phyloP scores from a whole-genome alignment of 306 rosid species.

The Begonia peltatifolia region DNA sequence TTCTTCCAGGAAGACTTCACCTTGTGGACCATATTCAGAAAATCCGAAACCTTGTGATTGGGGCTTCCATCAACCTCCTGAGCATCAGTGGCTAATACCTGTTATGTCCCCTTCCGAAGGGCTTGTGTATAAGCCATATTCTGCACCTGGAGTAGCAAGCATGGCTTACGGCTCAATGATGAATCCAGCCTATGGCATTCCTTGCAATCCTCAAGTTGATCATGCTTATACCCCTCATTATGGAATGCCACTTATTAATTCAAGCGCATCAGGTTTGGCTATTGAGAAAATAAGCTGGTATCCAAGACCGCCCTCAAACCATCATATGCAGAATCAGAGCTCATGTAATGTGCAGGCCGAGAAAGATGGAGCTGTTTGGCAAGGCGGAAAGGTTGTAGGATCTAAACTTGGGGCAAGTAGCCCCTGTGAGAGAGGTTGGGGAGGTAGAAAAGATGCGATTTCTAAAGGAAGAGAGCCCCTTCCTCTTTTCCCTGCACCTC shows the following conservation, averaged over 20 bases:
- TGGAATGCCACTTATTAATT: constrained; percentile 46
- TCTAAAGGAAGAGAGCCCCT: constrained; percentile 29
- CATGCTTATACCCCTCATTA: constrained; percentile 51
- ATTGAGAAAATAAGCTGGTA: constrained; percentile 39
- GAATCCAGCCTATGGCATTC: constrained; percentile 50
- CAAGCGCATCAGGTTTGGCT: constrained; percentile 38
- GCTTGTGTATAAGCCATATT: constrained; percentile 83
- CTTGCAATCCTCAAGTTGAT: constrained; percentile 26
- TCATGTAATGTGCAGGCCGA: constrained; percentile 26
- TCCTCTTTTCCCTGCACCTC: constrained; percentile 11
- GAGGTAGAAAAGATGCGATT: not conserved
- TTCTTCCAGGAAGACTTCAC: constrained; percentile 27
- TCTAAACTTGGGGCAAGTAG: constrained; percentile 45
- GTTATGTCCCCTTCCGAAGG: constrained; percentile 90
- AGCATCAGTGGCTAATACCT: constrained; percentile 78
- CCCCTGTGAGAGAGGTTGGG: constrained; percentile 30
- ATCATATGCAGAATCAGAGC: constrained; percentile 21
- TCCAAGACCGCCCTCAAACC: constrained; percentile 20
- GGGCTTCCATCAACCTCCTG: constrained; percentile 63
- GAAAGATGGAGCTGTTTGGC: constrained; percentile 17
- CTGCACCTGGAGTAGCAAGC: constrained; percentile 64
- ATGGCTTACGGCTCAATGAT: constrained; percentile 34
- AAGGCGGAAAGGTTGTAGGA: constrained; percentile 5
- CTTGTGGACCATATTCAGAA: constrained; percentile 30
- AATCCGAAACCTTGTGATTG: constrained; percentile 44